Evolutionary conservation across 2,329 filamentous ascomycete genomes (phyloP), one percentile per base, ranked within the genome.

Genomic region (Alternaria gansuensis): DNA sequence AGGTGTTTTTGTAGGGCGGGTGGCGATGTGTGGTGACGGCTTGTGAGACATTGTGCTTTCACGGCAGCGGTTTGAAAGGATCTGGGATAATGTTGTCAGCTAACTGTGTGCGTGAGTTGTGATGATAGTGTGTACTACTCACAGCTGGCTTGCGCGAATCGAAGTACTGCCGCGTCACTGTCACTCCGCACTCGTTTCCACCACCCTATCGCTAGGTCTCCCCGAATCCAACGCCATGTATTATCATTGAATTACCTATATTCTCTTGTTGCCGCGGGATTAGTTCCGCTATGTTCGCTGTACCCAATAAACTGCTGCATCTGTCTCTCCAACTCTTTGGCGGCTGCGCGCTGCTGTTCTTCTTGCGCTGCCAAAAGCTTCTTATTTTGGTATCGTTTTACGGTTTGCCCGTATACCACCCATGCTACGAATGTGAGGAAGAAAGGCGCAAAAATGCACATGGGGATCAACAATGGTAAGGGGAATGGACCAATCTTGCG

Each of bases 361-460:
- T 28, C 21, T 39, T 39, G 21, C 26, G 43, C 49, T 24, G 10
- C 36, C 3, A 50, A 1, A 1, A 14, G 8, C 51, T 55, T 48
- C 29, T 43, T 37, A n/a, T 61, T 49, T 10, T 33, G 48, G 31
- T 26, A 33, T 7, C 48, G 45, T 36, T 39, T 44, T 3, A 55
- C 28, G 0, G 45, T 40, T 8, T 46, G 40, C 9, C 33, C 31
- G 17, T 57, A 54, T 3, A 57, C 24, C 4, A 57, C 24, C 49
- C 45, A 63, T 21, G 31, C 4, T 9, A 63, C 40, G 17, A 60
- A 58, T 2, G 44, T 23, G 23, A 62, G 39, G 21, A 59, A 39
- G 29, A 54, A 52, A 2, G 59, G 62, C 8, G 36, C 48, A 45
- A 64, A 64, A 24, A 62, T 29, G 29, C 59, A 59, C 5, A 64